phyloP scores from a whole-genome alignment of 805 yeast genomes.

The Hanseniaspora singularis region DNA sequence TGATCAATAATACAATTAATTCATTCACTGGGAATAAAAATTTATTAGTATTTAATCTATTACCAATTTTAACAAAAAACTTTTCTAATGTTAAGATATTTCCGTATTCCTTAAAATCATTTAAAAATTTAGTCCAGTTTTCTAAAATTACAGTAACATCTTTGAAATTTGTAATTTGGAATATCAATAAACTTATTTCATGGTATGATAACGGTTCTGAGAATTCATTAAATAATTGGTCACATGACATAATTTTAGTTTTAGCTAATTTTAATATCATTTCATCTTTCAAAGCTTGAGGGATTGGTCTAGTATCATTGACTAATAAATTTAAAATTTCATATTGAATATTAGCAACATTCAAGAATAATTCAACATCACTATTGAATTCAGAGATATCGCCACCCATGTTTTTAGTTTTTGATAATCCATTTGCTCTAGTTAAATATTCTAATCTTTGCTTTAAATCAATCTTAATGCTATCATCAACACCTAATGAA shows the following conservation, averaged over 20 bases:
- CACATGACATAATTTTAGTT: slow-evolving; percentile 53
- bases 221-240: slow-evolving; percentile 71
- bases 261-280: slow-evolving; percentile 46
- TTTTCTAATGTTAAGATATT: slow-evolving; percentile 26
- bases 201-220: slow-evolving; percentile 81
- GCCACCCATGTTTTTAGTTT: slow-evolving; percentile 51
- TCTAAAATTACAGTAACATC: slow-evolving; percentile 69
- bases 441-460: slow-evolving; percentile 80
- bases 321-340: slow-evolving; percentile 37
- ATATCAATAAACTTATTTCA: slow-evolving; percentile 65
- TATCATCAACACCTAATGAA: slow-evolving; percentile 56
- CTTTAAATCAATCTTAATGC: slow-evolving; percentile 49
- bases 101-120: slow-evolving; percentile 33
- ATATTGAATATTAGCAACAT: slow-evolving; percentile 72
- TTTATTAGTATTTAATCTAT: slow-evolving; percentile 54
- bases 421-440: slow-evolving; percentile 85
- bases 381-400: slow-evolving; percentile 39
- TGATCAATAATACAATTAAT: slow-evolving; percentile 46
- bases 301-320: slow-evolving; percentile 39
- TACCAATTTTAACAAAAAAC: slow-evolving; percentile 41
- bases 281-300: slow-evolving; percentile 22
- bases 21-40: slow-evolving; percentile 70
- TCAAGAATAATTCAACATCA: slow-evolving; percentile 65
- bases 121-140: slow-evolving; percentile 68
- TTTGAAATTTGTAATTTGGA: slow-evolving; percentile 74